Conservation (phyloP, 2,329 filamentous ascomycete species). For the Juglanconis juglandina region DNA sequence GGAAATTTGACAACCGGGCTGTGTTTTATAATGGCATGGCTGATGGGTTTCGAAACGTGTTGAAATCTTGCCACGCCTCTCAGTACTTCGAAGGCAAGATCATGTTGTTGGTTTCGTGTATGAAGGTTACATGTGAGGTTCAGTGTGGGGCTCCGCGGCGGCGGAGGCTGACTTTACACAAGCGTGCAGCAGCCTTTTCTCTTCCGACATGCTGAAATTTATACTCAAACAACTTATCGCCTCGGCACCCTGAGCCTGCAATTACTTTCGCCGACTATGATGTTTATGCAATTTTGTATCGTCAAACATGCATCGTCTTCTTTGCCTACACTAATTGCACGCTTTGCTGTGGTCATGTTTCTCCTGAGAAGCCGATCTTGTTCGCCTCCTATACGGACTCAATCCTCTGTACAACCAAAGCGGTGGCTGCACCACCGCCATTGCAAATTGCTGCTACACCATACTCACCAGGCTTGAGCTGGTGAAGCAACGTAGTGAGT, state of each 20-base stretch:
- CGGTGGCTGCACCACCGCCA: slow-evolving; percentile 87
- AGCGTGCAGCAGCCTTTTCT: background rate
- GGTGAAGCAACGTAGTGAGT: slow-evolving; percentile 83
- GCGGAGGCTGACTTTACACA: background rate
- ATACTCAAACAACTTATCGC: background rate
- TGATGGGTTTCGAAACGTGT: too few relatives aligned
- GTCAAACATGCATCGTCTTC: too few relatives aligned
- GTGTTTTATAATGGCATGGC: background rate
- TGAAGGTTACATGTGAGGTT: background rate
- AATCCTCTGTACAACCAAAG: slow-evolving; percentile 83
- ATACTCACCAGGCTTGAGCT: slow-evolving; percentile 88
- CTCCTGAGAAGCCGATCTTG: slow-evolving; percentile 15
- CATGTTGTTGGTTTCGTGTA: background rate
- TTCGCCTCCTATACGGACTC: slow-evolving; percentile 45
- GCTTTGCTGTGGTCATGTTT: background rate
- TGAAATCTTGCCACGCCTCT: background rate
- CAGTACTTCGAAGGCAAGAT: background rate
- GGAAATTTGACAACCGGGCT: background rate
- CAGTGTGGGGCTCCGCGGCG: background rate
- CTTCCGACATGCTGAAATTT: background rate
- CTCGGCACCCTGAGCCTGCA: too few relatives aligned
- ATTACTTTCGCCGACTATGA: too few relatives aligned
- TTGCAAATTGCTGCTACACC: slow-evolving; percentile 97
- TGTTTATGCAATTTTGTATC: too few relatives aligned
- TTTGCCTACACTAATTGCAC: too few relatives aligned